These are phyloP conservation scores for Tetrastigma voinierianum DNA, from an alignment of 164 flowering plant genomes.

Conservation along the genomic window DNA sequence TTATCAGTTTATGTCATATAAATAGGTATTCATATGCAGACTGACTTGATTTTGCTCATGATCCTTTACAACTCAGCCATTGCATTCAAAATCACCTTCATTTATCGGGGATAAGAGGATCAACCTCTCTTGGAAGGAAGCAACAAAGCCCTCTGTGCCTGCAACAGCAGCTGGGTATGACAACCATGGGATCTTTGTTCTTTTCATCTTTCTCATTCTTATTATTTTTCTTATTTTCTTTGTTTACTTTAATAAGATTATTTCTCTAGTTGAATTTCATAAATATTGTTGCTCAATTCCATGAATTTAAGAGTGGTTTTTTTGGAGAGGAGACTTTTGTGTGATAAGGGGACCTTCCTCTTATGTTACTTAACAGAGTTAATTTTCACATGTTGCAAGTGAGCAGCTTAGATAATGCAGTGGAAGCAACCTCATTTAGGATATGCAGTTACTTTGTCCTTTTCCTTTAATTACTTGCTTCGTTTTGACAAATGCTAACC, in stretches of 20 bases:
- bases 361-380: too few species aligned
- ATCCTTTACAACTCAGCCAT: slow-evolving; percentile 42
- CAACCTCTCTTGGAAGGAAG: slow-evolving; percentile 96
- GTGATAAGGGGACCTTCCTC: too few species aligned
- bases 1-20: neutral
- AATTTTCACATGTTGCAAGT: too few species aligned
- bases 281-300: too few species aligned
- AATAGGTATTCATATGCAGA: neutral
- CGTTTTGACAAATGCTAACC: too few species aligned
- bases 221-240: neutral
- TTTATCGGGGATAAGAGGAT: slow-evolving; percentile 86
- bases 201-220: neutral
- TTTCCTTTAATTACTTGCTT: too few species aligned
- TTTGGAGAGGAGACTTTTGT: too few species aligned
- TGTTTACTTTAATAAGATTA: neutral
- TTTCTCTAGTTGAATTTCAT: too few species aligned
- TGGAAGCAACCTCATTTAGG: too few species aligned
- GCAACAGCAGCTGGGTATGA: slow-evolving; percentile 56
- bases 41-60: neutral
- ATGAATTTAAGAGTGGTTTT: too few species aligned
- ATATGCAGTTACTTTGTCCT: too few species aligned
- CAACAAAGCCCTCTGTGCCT: slow-evolving; percentile 40
- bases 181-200: neutral
- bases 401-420: too few species aligned
- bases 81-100: slow-evolving; percentile 74